A percentile compares a stretch with the other conserved stretches of the same genome.
Evolutionary conservation across 1,284 basidiomycete genomes (phyloP).

Genomic region (Exobasidium rhododendri): DNA sequence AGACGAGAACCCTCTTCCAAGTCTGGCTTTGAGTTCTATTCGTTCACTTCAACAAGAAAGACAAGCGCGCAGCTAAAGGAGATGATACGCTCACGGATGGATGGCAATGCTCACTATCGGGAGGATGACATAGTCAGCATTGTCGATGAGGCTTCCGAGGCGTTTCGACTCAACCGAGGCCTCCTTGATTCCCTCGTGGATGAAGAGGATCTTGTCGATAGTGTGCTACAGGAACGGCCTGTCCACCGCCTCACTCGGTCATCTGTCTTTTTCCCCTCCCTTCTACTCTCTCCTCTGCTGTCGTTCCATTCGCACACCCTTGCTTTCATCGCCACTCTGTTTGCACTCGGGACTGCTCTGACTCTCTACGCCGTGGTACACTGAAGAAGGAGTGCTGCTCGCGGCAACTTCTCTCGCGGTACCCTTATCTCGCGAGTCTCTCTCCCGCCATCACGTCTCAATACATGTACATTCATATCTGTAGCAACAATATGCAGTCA

Average conservation of each 20-base stretch:
- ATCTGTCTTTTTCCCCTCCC: too few relatives aligned
- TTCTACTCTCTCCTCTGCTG: too few relatives aligned
- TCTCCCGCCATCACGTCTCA: too few relatives aligned
- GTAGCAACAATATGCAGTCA: too few relatives aligned
- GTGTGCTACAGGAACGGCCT: too few relatives aligned
- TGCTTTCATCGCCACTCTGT: not conserved
- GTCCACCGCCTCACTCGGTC: too few relatives aligned
- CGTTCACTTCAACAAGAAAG: constrained; percentile 3
- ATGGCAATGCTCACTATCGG: not conserved
- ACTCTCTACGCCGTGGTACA: too few relatives aligned
- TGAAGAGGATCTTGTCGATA: not conserved
- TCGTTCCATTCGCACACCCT: not conserved
- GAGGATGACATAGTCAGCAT: constrained; percentile 6
- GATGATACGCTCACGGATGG: not conserved
- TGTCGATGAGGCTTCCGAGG: constrained; percentile 12
- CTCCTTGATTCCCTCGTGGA: constrained; percentile 16
- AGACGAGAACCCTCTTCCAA: not conserved
- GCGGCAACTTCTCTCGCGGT: too few relatives aligned
- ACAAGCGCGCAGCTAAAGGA: constrained; percentile 1
- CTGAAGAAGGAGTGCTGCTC: too few relatives aligned
- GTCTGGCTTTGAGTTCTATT: constrained; percentile 4
- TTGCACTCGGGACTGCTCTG: not conserved
- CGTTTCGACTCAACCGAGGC: constrained; percentile 16
- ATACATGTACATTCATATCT: too few relatives aligned
- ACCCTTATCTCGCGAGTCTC: too few relatives aligned